Base-by-base conservation (phyloP, 1,284 basidiomycete species). In the Heliocybe sulcata region DNA sequence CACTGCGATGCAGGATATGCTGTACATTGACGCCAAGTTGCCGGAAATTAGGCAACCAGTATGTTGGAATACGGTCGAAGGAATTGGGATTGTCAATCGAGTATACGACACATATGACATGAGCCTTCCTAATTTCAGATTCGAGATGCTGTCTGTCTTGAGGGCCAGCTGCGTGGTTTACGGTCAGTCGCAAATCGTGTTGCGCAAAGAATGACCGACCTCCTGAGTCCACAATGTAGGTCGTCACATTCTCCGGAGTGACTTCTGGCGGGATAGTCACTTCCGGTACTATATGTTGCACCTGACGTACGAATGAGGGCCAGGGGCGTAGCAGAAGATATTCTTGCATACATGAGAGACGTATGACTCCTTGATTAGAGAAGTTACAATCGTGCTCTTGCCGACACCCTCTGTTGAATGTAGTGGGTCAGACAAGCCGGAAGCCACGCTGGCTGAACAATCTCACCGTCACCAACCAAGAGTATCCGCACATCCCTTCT, bases 61-160 rank as follows among this genome's bases (percentile, higher is more conserved):
- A 98, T n/a, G 94, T 89, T 27, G 94, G 92, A 70, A 99, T 94
- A 56, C 96, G 87, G 72, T 98, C 94, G 70, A 99, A 98, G 16
- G 94, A 95, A 62, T 90, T 88, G 19, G 95, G 89, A 64, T 95
- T 93, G 71, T 96, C 93, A 65, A 98, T 94, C 29, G 93, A 89
- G 69, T 99, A 97, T 52, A 99, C 96, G 55, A 99, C 87, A 66
- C 93, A 97, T 59, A 99, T 98, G 65, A 98, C 97, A 74, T 98
- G 94, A 19, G 95, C 95, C 66, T 97, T 92, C 53, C 94, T 86
- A 57, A 98, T 90, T 76, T 98, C 95, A 26, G 90, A 87, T 65
- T 98, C 92, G 48, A 99, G 83, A 67, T 97, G 94, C 50, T 82
- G 76, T 54, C 90, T 83, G 68, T 94, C 90, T 61, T 91, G 83